phyloP scores from a whole-genome alignment of 1,284 basidiomycete genomes.

The Laetiporus sulphureus region DNA sequence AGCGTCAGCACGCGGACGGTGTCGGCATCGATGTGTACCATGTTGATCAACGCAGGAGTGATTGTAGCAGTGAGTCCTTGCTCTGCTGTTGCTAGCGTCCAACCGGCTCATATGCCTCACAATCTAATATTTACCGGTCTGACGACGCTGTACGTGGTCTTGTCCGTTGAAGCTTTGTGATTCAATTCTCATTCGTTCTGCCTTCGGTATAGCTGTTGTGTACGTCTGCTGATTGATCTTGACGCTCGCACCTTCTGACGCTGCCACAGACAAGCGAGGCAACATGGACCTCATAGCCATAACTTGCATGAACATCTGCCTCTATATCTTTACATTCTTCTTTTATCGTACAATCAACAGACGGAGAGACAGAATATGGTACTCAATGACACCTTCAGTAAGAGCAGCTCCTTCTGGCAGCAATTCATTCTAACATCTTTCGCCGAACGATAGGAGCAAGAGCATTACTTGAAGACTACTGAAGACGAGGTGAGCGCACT shows the following conservation, averaged over 20 bases:
- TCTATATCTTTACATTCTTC: slow-evolving; percentile 45
- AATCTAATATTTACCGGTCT: slow-evolving; percentile 28
- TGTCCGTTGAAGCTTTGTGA: not conserved
- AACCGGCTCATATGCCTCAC: not conserved
- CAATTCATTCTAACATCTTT: not conserved
- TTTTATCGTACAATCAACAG: slow-evolving; percentile 52
- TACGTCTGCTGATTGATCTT: slow-evolving; percentile 20
- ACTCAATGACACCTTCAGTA: slow-evolving; percentile 44
- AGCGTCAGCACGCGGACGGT: slow-evolving; percentile 53
- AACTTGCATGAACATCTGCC: slow-evolving; percentile 31
- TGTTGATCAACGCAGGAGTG: slow-evolving; percentile 53
- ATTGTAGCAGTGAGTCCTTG: slow-evolving; percentile 39
- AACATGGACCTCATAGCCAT: slow-evolving; percentile 32
- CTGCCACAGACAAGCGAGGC: slow-evolving; percentile 32
- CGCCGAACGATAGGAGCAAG: slow-evolving; percentile 35
- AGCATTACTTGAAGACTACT: slow-evolving; percentile 49
- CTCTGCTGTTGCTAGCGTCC: not conserved
- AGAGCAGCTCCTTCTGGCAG: slow-evolving; percentile 6
- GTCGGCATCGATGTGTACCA: slow-evolving; percentile 54
- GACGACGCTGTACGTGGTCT: slow-evolving; percentile 22
- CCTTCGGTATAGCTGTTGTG: slow-evolving; percentile 33
- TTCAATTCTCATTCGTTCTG: not conserved
- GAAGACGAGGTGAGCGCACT: slow-evolving; percentile 38
- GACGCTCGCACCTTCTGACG: not conserved
- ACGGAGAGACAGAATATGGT: slow-evolving; percentile 47